These are phyloP conservation scores for Fragilaria crotonensis DNA, from an alignment of 108 stramenopile species.

Conservation along the genomic window DNA sequence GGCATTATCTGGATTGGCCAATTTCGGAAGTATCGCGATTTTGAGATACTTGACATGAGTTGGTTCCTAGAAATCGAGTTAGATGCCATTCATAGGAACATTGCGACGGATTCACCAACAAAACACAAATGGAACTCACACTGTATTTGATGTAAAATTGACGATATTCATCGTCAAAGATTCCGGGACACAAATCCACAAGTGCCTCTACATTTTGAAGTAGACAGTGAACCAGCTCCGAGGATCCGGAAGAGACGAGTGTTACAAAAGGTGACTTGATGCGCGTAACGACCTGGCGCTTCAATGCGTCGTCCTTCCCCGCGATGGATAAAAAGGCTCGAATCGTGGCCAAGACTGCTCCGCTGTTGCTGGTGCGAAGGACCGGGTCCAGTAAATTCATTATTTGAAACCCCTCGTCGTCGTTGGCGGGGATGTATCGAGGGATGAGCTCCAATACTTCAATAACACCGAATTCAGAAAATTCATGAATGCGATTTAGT, in stretches of 20 bases:
- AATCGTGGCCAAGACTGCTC: conserved; percentile 91
- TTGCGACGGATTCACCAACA: neutral
- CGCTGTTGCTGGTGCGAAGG: conserved; percentile 86
- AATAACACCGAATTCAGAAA: conserved; percentile 95
- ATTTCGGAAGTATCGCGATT: conserved; percentile 77
- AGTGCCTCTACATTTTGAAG: conserved; percentile 92
- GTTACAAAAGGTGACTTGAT: conserved; percentile 96
- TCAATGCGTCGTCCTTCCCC: conserved; percentile 68
- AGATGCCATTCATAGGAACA: neutral
- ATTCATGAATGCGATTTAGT: conserved; percentile 94
- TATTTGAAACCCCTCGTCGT: conserved; percentile 93
- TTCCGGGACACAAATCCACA: conserved; percentile 85
- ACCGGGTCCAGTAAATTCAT: conserved; percentile 99
- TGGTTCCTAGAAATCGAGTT: conserved; percentile 55
- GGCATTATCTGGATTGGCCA: conserved; percentile 85
- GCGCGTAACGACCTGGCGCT: conserved; percentile 82
- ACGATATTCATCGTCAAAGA: conserved; percentile 96
- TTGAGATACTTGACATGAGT: conserved; percentile 94
- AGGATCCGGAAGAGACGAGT: conserved; percentile 73
- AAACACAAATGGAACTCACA: neutral
- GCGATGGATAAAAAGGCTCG: conserved; percentile 91
- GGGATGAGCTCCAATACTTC: conserved; percentile 91
- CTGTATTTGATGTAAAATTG: conserved; percentile 94
- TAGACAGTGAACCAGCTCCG: conserved; percentile 84
- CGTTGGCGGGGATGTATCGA: conserved; percentile 86